Conservation (phyloP, 1,284 basidiomycete genomes). For the Irpex sp. region DNA sequence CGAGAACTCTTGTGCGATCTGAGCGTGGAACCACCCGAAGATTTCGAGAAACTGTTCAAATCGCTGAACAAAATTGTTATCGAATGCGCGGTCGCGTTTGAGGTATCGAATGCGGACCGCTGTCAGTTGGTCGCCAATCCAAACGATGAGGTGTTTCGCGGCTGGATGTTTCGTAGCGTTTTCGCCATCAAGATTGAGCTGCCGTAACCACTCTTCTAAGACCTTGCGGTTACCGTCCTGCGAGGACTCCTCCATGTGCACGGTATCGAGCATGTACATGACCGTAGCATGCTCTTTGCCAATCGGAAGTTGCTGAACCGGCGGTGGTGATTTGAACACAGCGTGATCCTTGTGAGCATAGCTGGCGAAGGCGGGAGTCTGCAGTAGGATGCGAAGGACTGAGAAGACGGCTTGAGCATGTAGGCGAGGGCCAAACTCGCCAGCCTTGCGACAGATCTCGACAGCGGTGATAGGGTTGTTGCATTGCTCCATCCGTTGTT, state of each 20-base stretch:
- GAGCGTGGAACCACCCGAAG: constrained; percentile 34
- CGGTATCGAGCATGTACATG: constrained; percentile 18
- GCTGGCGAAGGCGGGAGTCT: not conserved
- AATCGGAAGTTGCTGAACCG: constrained; percentile 3
- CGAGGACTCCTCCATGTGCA: constrained; percentile 16
- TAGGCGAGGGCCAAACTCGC: constrained; percentile 5
- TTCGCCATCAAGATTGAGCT: constrained; percentile 9
- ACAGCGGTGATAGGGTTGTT: constrained; percentile 20
- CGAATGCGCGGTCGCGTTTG: constrained; percentile 24
- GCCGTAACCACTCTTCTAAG: constrained; percentile 7
- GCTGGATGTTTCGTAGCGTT: constrained; percentile 1
- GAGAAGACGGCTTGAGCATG: not conserved
- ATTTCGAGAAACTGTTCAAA: constrained; percentile 26
- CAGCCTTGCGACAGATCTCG: constrained; percentile 17
- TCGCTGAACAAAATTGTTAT: constrained; percentile 31
- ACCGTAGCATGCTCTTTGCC: constrained; percentile 6
- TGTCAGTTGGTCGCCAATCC: constrained; percentile 25
- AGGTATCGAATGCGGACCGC: constrained; percentile 16
- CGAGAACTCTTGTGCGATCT: constrained; percentile 20
- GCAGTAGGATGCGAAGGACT: not conserved
- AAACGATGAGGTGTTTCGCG: constrained; percentile 8
- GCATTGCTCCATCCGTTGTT: constrained; percentile 18
- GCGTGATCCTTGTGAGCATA: constrained; percentile 8
- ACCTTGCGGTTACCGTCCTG: constrained; percentile 21
- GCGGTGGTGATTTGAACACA: not conserved